These are phyloP conservation scores for Boletus sp. DNA, from an alignment of 768 basidiomycete genomes.

Conservation along the genomic window DNA sequence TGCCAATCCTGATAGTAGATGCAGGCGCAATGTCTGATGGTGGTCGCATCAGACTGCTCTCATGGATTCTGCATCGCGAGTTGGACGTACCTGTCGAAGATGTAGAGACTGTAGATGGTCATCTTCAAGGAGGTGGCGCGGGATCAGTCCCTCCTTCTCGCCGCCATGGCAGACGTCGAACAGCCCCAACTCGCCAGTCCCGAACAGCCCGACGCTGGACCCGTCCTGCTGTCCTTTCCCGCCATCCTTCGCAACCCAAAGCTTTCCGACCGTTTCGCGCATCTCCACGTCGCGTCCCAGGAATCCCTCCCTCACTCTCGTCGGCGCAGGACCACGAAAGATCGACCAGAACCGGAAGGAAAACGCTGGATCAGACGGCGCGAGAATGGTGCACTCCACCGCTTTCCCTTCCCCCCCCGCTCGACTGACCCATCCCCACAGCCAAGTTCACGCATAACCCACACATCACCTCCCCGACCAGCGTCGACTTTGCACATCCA, in stretches of 20 bases:
- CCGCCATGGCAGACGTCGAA: constrained; percentile 8
- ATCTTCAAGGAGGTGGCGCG: constrained; percentile 36
- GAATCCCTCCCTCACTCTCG: neutral
- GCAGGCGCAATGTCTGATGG: constrained; percentile 77
- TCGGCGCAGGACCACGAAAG: constrained; percentile 37
- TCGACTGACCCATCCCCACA: constrained; percentile 27
- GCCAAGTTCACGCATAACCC: constrained; percentile 72
- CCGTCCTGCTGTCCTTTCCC: constrained; percentile 67
- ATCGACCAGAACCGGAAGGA: constrained; percentile 64
- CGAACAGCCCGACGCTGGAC: constrained; percentile 9
- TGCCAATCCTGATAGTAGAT: constrained; percentile 98
- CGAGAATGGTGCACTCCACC: constrained; percentile 59
- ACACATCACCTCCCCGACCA: constrained; percentile 63
- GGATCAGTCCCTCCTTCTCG: neutral
- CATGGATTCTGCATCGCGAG: neutral
- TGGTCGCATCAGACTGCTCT: neutral
- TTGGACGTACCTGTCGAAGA: constrained; percentile 71
- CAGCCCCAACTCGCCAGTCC: neutral
- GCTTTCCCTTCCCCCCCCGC: neutral
- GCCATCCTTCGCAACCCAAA: constrained; percentile 61
- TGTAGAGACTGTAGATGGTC: constrained; percentile 92
- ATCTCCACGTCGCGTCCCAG: constrained; percentile 36
- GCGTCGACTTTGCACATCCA: constrained; percentile 49
- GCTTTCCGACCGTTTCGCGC: constrained; percentile 49
- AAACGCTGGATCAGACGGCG: constrained; percentile 75